Evolutionary conservation across 306 rosid species (phyloP), one percentile per base, ranked within the genome.

Genomic region (Aeschynomene evenia): DNA sequence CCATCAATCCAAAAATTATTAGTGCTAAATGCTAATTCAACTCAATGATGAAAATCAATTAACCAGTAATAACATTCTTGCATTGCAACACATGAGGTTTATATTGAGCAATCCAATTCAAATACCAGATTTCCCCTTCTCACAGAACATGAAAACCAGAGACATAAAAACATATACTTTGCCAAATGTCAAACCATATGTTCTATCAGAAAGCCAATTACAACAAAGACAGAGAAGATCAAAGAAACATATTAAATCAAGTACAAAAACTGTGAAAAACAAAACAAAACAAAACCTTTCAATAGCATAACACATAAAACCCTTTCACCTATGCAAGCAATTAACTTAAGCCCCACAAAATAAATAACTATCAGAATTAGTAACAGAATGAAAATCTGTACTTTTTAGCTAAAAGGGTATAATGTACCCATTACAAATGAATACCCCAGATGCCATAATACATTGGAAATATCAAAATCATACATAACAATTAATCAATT

Each of bases 311-410:
- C 14, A 63, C 43, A 39, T 53, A 13, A n/a, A 70, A 54, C 4
- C n/a, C 34, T 20, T n/a, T 46, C 21, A 71, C 28, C 73, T 21
- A 64, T 43, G 37, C 24, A 77, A 70, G 19, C 54, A 70, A 72
- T 62, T 8, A 51, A 62, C 64, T 63, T 13, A 48, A 51, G 5
- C 7, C 3, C 39, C 69, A 14, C 29, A 39, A 57, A 63, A 45
- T 23, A 49, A 70, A 18, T 6, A 4, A 15, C 42, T 23, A 64
- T 34, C 24, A 45, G 43, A 65, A 65, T 49, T 21, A 4, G 48
- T 63, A 22, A 36, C 73, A 22, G 28, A 53, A 37, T 23, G 11
- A 37, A 36, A 68, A 21, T 7, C 6, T 34, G 58, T 37, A 53
- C 52, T 68, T 68, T n/a, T 45, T n/a, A n/a, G 31, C 12, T 4